These are phyloP conservation scores for Colletotrichum magnum DNA, from an alignment of 2,329 filamentous ascomycete species.

Conservation along the genomic window DNA sequence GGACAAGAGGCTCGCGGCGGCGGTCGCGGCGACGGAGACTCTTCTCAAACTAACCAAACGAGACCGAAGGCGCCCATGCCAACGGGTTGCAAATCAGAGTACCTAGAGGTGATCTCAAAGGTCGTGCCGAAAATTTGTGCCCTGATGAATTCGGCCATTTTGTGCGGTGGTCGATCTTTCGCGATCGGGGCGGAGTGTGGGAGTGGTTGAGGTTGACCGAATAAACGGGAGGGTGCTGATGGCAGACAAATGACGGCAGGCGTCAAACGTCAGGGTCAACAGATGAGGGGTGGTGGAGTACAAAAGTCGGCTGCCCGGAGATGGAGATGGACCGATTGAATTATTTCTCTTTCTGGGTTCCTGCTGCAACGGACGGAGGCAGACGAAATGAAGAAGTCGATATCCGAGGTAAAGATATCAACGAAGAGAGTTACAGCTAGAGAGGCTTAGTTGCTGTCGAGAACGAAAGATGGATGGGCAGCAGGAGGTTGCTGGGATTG, in stretches of 20 bases:
- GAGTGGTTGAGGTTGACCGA: constrained; percentile 10
- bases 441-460: not conserved
- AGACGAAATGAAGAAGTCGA: constrained; percentile 10
- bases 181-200: constrained; percentile 19
- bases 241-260: constrained; percentile 5
- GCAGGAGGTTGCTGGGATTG: constrained; percentile 31
- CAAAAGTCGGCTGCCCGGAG: constrained; percentile 20
- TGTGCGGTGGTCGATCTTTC: constrained; percentile 53
- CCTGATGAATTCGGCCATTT: constrained; percentile 98
- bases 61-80: constrained; percentile 99
- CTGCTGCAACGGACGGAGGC: constrained; percentile 1
- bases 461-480: constrained; percentile 17
- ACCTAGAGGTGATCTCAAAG: constrained; percentile 99
- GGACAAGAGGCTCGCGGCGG: constrained; percentile 2
- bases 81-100: constrained; percentile 95
- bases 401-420: constrained; percentile 23
- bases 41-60: constrained; percentile 80
- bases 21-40: constrained; percentile 28
- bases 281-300: constrained; percentile 27
- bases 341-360: not conserved
- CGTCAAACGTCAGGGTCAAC: constrained; percentile 5
- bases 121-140: constrained; percentile 99
- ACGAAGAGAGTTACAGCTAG: not conserved
- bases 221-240: constrained; percentile 8
- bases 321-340: constrained; percentile 29